Conservation (phyloP, 1,139 yeast species). For the Scheffersomyces stambukii region DNA sequence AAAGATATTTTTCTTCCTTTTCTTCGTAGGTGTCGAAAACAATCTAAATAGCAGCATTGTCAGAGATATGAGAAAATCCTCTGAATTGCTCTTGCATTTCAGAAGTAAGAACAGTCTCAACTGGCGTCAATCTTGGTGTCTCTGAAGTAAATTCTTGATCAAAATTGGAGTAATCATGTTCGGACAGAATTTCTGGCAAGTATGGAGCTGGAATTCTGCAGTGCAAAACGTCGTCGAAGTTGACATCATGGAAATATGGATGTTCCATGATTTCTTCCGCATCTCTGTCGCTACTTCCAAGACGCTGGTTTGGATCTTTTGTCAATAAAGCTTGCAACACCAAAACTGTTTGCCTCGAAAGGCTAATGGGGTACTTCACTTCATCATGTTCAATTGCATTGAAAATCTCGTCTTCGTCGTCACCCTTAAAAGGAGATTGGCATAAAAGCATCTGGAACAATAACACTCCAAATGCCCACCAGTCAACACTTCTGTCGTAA, state of each 20-base stretch:
- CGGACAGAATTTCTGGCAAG: conserved; percentile 73
- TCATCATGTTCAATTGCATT: conserved; percentile 97
- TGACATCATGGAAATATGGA: conserved; percentile 84
- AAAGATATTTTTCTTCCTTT: conserved; percentile 1
- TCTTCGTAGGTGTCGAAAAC: background rate
- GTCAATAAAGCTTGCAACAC: conserved; percentile 86
- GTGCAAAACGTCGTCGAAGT: conserved; percentile 79
- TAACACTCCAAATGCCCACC: conserved; percentile 99
- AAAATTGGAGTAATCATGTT: conserved; percentile 88
- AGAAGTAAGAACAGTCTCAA: conserved; percentile 79
- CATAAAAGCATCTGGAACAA: conserved; percentile 94
- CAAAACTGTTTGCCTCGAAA: conserved; percentile 96
- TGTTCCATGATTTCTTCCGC: conserved; percentile 94
- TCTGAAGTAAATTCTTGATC: conserved; percentile 95
- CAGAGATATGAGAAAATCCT: conserved; percentile 89
- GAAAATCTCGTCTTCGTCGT: conserved; percentile 96
- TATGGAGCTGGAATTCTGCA: conserved; percentile 82
- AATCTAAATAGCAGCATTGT: conserved; percentile 46
- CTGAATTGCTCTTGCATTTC: conserved; percentile 95
- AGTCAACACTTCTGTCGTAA: conserved; percentile 91
- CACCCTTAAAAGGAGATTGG: conserved; percentile 97
- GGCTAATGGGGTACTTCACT: conserved; percentile 94
- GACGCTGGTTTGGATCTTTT: conserved; percentile 77
- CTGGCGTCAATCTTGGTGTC: conserved; percentile 93
- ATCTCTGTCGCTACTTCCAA: conserved; percentile 84